Conservation (phyloP, 768 basidiomycete species). For the Mycena capillaripes region DNA sequence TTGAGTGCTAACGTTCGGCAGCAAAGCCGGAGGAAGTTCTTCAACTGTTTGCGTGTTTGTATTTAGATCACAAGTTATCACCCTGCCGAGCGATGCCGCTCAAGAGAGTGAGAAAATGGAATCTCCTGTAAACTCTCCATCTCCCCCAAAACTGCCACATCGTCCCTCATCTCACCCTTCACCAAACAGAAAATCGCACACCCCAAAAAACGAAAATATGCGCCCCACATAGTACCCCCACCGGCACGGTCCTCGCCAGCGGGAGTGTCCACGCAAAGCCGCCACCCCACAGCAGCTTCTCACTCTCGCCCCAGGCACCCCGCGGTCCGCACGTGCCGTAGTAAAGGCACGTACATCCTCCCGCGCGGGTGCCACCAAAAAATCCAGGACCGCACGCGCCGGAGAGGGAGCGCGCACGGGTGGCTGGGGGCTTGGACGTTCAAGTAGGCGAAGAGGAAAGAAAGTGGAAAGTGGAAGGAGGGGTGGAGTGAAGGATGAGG, state of each 20-base stretch:
- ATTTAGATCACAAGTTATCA: too few species aligned
- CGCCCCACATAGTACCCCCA: conserved; percentile 30
- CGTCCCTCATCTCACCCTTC: too few species aligned
- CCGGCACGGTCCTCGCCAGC: conserved; percentile 8
- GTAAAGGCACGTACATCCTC: conserved; percentile 22
- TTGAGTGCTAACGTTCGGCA: too few species aligned
- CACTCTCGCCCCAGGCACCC: neutral
- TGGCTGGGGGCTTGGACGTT: neutral
- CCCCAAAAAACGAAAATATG: neutral
- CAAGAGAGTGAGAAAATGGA: too few species aligned
- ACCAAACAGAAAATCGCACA: too few species aligned
- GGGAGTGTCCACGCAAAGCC: conserved; percentile 11
- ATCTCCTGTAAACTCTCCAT: too few species aligned
- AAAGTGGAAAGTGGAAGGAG: neutral
- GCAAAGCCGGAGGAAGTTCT: too few species aligned
- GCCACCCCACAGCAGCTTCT: neutral
- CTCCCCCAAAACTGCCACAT: too few species aligned
- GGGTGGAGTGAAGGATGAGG: neutral
- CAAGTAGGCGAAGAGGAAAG: neutral
- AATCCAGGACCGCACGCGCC: conserved; percentile 7
- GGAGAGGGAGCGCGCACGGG: conserved; percentile 2
- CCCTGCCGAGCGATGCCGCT: too few species aligned
- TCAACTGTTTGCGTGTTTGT: too few species aligned
- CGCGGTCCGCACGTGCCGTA: conserved; percentile 28
- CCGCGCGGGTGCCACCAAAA: neutral